These are phyloP conservation scores for Cladosporium sp. DNA, from an alignment of 2,329 filamentous ascomycete species.

Conservation along the genomic window DNA sequence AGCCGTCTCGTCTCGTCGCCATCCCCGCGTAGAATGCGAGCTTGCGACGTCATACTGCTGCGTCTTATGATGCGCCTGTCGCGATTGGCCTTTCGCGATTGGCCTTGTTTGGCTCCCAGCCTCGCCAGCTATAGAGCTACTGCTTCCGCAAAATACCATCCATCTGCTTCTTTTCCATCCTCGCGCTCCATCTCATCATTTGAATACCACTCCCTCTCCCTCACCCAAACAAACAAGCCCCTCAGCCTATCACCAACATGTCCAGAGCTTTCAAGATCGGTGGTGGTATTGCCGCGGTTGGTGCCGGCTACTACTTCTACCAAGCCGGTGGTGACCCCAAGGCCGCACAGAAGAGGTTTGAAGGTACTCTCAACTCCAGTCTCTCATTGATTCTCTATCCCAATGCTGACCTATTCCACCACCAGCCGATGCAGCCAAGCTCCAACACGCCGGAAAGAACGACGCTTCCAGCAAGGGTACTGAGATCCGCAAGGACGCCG, in stretches of 20 bases:
- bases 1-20: neutral
- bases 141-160: neutral
- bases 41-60: neutral
- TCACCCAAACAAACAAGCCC: neutral
- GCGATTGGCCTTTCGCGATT: constrained; percentile 1
- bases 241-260: neutral
- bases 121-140: neutral
- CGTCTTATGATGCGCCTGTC: neutral
- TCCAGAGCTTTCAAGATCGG: constrained; percentile 20
- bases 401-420: neutral
- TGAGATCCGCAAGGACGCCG: constrained; percentile 61
- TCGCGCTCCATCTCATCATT: neutral
- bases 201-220: neutral
- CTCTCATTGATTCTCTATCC: neutral
- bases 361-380: constrained; percentile 57
- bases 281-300: constrained; percentile 60
- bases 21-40: neutral
- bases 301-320: constrained; percentile 88
- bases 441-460: constrained; percentile 62
- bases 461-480: constrained; percentile 61
- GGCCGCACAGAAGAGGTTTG: constrained; percentile 78
- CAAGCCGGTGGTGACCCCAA: constrained; percentile 74
- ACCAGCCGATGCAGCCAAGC: constrained; percentile 70
- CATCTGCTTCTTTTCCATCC: neutral
- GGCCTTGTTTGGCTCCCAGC: neutral